Conservation (phyloP, 495 filamentous ascomycete species). For the Pyrenula massariospora region DNA sequence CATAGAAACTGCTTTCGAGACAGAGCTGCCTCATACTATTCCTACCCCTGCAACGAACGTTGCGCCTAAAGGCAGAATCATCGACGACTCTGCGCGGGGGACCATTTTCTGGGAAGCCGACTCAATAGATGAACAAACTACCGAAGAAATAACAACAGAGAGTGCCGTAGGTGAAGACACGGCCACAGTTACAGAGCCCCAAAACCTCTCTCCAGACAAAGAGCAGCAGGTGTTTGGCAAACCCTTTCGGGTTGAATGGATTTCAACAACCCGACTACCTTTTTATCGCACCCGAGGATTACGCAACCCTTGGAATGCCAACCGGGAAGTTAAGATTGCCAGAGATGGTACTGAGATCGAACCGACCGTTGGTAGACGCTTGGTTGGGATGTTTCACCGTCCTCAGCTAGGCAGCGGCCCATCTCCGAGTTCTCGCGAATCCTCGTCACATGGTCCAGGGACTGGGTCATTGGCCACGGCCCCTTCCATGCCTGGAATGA, state of each 20-base stretch:
- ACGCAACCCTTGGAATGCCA: constrained; percentile 93
- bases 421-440: too few relatives aligned
- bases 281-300: constrained; percentile 86
- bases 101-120: constrained; percentile 97
- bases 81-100: constrained; percentile 83
- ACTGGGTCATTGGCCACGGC: too few relatives aligned
- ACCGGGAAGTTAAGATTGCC: constrained; percentile 93
- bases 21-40: constrained; percentile 47
- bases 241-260: constrained; percentile 87
- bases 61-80: constrained; percentile 77
- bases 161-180: constrained; percentile 20
- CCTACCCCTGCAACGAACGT: constrained; percentile 68
- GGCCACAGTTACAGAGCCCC: constrained; percentile 25
- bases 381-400: constrained; percentile 67
- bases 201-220: constrained; percentile 15
- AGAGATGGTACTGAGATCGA: constrained; percentile 93
- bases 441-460: too few relatives aligned
- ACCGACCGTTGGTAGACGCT: constrained; percentile 62
- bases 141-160: constrained; percentile 20
- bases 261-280: constrained; percentile 73
- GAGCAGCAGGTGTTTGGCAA: constrained; percentile 66
- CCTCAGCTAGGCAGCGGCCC: background rate
- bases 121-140: constrained; percentile 27
- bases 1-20: constrained; percentile 42
- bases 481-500: too few relatives aligned